Evolutionary conservation across 1,139 yeast species (phyloP).

Genomic region (Geotrichum citri-aurantii): DNA sequence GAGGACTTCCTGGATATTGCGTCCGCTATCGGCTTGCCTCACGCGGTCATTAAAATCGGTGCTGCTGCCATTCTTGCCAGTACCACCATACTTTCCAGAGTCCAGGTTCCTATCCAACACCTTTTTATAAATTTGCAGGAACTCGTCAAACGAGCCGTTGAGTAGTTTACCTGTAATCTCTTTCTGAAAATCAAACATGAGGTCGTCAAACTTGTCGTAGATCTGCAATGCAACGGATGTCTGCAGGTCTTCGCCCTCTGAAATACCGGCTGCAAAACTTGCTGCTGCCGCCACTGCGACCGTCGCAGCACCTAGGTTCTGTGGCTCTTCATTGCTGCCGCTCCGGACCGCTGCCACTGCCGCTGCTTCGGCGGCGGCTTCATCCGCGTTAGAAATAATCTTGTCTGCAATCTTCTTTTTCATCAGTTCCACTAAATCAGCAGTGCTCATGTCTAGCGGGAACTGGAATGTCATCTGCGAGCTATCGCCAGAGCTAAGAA

Average conservation of each 20-base stretch:
- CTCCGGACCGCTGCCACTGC: not conserved
- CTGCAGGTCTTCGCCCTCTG: not conserved
- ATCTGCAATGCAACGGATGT: not conserved
- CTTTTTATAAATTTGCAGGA: not conserved
- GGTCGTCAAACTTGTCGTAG: not conserved
- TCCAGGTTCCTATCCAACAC: not conserved
- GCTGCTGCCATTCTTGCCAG: not conserved
- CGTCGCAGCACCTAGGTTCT: not conserved
- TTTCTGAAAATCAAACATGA: not conserved
- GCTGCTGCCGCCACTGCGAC: not conserved
- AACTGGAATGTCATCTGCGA: not conserved
- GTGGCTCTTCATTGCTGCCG: not conserved
- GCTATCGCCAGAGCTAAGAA: not conserved
- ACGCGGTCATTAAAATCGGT: not conserved
- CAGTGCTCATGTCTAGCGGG: slow-evolving; percentile 3
- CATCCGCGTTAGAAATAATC: not conserved
- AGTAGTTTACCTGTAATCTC: not conserved
- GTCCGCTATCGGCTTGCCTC: not conserved
- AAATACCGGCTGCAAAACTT: not conserved
- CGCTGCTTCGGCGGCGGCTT: not conserved
- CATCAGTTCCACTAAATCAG: not conserved
- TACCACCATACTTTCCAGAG: not conserved
- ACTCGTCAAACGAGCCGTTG: not conserved
- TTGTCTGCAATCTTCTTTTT: not conserved
- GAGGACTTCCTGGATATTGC: slow-evolving; percentile 20